Percentiles rank a stretch among this genome's conserved stretches.
Conservation (phyloP, 192 early-diverging fungal species). For the Rhizoclosmatium sp. region DNA sequence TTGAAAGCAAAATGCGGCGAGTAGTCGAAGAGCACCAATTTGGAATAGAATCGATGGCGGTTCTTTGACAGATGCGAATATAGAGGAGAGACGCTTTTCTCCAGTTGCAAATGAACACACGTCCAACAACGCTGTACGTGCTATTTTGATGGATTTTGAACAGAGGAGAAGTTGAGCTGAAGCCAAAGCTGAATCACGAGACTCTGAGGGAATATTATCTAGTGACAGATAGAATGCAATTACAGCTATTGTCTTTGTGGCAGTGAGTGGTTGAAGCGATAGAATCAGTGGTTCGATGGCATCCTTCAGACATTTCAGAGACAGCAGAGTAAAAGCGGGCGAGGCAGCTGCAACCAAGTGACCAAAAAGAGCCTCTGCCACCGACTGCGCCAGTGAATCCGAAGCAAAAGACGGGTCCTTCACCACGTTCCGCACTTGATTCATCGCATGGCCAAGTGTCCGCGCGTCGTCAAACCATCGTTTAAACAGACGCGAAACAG, state of each 20-base stretch:
- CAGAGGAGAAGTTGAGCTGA: neutral
- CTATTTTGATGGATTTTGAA: slow-evolving; percentile 3
- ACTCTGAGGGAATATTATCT: neutral
- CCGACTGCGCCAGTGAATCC: neutral
- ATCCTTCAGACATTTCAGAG: neutral
- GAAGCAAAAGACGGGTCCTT: neutral
- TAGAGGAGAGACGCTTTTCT: neutral
- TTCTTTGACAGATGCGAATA: neutral
- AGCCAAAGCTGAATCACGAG: neutral
- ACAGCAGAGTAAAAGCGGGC: slow-evolving; percentile 2
- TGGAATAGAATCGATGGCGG: neutral
- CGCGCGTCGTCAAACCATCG: no score
- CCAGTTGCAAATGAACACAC: neutral
- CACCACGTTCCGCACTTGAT: neutral
- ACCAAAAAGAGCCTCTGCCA: neutral
- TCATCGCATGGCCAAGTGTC: no score
- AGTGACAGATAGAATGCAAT: neutral
- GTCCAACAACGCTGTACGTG: neutral
- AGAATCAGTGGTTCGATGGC: neutral
- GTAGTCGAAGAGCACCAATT: neutral
- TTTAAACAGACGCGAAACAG: no score
- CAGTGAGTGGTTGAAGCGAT: neutral
- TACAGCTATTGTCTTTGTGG: neutral
- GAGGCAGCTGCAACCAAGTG: neutral
- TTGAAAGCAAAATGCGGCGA: neutral